Base-by-base conservation (phyloP, 2,329 filamentous ascomycete species). In the Endoconidiophora laricicola region DNA sequence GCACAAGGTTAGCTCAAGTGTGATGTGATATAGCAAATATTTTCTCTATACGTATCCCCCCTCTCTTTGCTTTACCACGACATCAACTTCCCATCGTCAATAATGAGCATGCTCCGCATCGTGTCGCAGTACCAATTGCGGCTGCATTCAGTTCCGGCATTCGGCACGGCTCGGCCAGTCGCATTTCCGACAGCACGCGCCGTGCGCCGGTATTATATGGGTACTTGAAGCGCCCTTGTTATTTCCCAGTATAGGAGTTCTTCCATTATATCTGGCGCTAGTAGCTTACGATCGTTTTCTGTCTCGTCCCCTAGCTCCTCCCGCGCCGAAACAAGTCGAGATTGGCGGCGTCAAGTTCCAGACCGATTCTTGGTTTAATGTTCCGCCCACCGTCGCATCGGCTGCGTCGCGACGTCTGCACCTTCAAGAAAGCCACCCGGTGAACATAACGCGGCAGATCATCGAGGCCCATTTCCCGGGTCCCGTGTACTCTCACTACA, bases 361-460 rank as follows among this genome's bases (percentile, higher is more conserved):
- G 16, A 80, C 74, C 16, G 87, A 96, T 61, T 65, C 73, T 48
- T 95, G 86, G 83, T 91, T 83, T 65, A 98, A 98, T 65, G 73
- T 84, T 12, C 80, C 90, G 3, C 59, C 74, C 23, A 82, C 80
- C 50, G 88, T 98, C 55, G 68, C 87, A 44, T 70, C 78, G 20
- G 78, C 84, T 51, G 74, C 93, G 44, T 73, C 79, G 44, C 82
- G 86, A 54, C 79, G 76, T 49, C 72, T 98, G n/a, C 91, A 98
- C 65, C 74, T 94, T n/a, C 79, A 91, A 60, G 76, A 81, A 54
- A 81, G 94, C 64, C 91, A 98, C 61, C 91, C 91, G 22, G 73
- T 98, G 36, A 78, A 77, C 57, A 94, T 96, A 59, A 96, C 91
- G 9, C 80, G 91, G 38, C 78, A 87, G 59, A 81, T 98, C 55